phyloP scores from a whole-genome alignment of 129 eudicot genomes.

The Pulicaria dysenterica region DNA sequence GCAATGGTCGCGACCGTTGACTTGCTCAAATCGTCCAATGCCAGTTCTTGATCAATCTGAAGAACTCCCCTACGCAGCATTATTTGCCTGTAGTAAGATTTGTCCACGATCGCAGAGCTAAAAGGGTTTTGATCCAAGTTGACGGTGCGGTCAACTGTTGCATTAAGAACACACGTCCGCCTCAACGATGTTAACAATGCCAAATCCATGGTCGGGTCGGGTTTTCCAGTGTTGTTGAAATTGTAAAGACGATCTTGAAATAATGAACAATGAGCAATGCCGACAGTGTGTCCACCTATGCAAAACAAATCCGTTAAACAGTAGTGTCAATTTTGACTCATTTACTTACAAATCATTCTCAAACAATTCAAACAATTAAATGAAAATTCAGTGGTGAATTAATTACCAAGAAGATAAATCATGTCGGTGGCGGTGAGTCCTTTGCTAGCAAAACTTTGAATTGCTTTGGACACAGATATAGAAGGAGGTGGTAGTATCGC shows the following conservation, averaged over 20 bases:
- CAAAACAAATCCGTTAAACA: background rate
- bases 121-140: conserved; percentile 52
- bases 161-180: conserved; percentile 42
- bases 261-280: conserved; percentile 52
- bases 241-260: conserved; percentile 61
- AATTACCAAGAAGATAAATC: conserved; percentile 57
- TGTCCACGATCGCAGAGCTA: conserved; percentile 48
- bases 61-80: conserved; percentile 48
- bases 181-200: conserved; percentile 16
- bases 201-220: conserved; percentile 60
- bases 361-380: too few species aligned
- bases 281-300: conserved; percentile 67
- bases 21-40: conserved; percentile 44
- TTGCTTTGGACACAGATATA: conserved; percentile 42
- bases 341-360: too few species aligned
- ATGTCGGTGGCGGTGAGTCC: conserved; percentile 42
- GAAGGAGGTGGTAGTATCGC: conserved; percentile 53
- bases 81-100: conserved; percentile 51
- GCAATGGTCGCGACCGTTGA: conserved; percentile 37
- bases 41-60: conserved; percentile 58
- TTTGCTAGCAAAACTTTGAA: conserved; percentile 38
- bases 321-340: background rate
- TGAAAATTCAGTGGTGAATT: background rate
- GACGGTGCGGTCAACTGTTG: conserved; percentile 23
- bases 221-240: conserved; percentile 44